These are phyloP conservation scores for Climacium dendroides DNA, from an alignment of 225 moss, liverwort and hornwort genomes.

Conservation along the genomic window DNA sequence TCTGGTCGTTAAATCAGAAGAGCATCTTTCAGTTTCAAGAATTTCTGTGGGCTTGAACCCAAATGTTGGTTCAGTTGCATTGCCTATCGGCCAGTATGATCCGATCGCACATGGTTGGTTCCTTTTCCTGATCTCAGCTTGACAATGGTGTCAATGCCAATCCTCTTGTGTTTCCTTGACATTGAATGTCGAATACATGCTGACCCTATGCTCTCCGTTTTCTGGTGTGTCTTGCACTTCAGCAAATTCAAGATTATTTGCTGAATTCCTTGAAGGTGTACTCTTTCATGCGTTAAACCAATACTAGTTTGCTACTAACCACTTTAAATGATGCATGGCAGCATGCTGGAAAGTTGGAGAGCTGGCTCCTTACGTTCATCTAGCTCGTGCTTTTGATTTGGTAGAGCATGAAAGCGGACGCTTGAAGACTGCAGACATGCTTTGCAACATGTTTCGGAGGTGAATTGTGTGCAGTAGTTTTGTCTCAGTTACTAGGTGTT, in stretches of 20 bases:
- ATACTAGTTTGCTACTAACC: not conserved
- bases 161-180: not conserved
- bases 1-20: not conserved
- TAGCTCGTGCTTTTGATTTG: slow-evolving; percentile 84
- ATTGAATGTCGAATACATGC: not conserved
- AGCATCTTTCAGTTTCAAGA: not conserved
- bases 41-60: slow-evolving; percentile 2
- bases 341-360: slow-evolving; percentile 77
- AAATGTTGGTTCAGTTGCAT: slow-evolving; percentile 48
- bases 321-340: slow-evolving; percentile 14
- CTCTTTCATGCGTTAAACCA: not conserved
- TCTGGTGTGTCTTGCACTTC: not conserved
- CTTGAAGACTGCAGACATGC: slow-evolving; percentile 77
- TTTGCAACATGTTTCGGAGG: slow-evolving; percentile 98
- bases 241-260: not conserved
- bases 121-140: not conserved
- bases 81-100: slow-evolving; percentile 48
- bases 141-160: not conserved
- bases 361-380: slow-evolving; percentile 72
- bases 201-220: not conserved
- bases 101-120: slow-evolving; percentile 60
- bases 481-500: not conserved
- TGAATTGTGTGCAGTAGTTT: not conserved
- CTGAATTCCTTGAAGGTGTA: not conserved
- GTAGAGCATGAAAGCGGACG: slow-evolving; percentile 91